A percentile compares a stretch with the other conserved stretches of the same genome.
phyloP scores from a whole-genome alignment of 306 rosid genomes.

The Sechiopsis laciniata region DNA sequence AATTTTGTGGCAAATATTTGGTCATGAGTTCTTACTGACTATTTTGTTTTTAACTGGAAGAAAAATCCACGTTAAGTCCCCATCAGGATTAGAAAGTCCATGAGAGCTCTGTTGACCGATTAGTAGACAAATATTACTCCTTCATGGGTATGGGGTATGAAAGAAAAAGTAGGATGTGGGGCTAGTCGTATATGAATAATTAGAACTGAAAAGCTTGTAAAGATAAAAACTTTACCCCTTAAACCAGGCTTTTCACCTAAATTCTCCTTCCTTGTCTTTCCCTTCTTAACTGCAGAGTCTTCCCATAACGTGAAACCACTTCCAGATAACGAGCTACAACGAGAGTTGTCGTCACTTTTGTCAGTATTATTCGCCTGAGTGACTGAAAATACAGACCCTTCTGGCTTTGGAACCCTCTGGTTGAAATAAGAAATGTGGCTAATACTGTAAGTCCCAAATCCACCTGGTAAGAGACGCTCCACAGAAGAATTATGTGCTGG shows the following conservation, averaged over 20 bases:
- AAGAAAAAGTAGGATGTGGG: neutral
- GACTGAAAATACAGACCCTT: slow-evolving; percentile 45
- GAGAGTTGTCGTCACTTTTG: slow-evolving; percentile 67
- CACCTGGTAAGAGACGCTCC: slow-evolving; percentile 84
- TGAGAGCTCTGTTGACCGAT: neutral
- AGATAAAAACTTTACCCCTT: slow-evolving; percentile 43
- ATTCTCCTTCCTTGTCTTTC: slow-evolving; percentile 92
- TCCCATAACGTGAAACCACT: slow-evolving; percentile 94
- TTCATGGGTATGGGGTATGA: neutral
- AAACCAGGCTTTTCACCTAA: slow-evolving; percentile 39
- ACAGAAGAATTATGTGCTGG: slow-evolving; percentile 33
- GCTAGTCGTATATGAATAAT: slow-evolving; percentile 4
- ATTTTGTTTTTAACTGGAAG: neutral
- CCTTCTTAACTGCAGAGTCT: slow-evolving; percentile 65
- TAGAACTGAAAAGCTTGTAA: slow-evolving; percentile 7
- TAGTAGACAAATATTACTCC: neutral
- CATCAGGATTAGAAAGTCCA: neutral
- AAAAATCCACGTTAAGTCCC: neutral
- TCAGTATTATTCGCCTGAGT: slow-evolving; percentile 49
- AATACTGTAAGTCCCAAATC: slow-evolving; percentile 90
- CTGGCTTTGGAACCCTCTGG: slow-evolving; percentile 73
- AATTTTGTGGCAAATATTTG: neutral
- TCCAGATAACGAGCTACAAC: slow-evolving; percentile 72
- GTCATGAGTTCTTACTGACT: slow-evolving; percentile 2
- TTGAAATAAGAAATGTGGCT: slow-evolving; percentile 64